These are phyloP conservation scores for Vaccinium darrowii DNA, from an alignment of 148 eudicot genomes.

Conservation along the genomic window DNA sequence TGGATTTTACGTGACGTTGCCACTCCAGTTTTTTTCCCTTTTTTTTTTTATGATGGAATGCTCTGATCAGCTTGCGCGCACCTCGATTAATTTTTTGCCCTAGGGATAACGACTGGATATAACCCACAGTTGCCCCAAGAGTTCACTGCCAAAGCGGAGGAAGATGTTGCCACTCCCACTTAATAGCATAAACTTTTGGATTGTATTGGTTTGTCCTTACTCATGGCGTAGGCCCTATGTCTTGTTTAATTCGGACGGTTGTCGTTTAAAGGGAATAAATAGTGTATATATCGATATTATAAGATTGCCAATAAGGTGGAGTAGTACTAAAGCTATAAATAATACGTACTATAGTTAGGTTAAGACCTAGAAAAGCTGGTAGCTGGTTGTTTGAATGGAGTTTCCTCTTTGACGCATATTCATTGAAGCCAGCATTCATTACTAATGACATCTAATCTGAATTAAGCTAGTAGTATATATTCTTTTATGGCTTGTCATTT, in stretches of 20 bases:
- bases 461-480: neutral
- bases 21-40: no score
- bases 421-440: neutral
- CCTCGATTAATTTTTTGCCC: no score
- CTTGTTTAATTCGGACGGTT: neutral
- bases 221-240: neutral
- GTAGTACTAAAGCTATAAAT: neutral
- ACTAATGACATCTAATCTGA: neutral
- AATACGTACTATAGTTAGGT: neutral
- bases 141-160: no score
- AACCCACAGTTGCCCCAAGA: no score
- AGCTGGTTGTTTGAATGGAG: neutral
- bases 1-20: no score
- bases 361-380: neutral
- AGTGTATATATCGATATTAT: neutral
- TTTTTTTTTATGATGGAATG: no score
- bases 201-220: neutral
- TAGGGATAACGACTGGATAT: no score
- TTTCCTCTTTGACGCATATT: neutral
- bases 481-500: neutral
- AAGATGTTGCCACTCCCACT: neutral
- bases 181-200: neutral
- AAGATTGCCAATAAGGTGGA: neutral
- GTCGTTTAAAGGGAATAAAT: neutral
- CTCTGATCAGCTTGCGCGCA: no score